Base-by-base conservation (phyloP, 139 green algal genomes). In the Micractinium conductrix region DNA sequence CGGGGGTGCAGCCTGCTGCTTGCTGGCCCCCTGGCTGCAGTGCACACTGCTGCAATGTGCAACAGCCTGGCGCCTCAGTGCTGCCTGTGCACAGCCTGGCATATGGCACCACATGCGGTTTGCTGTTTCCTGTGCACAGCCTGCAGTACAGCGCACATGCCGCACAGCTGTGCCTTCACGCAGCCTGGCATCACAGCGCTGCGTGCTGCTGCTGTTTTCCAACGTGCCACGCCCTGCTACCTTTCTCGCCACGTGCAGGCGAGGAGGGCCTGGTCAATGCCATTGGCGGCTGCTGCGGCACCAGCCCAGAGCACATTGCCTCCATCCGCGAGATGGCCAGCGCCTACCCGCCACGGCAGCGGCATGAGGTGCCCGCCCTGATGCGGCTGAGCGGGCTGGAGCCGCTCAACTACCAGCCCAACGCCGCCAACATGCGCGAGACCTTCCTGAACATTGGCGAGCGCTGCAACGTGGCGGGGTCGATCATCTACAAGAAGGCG, bases 391-490 rank as follows among this genome's bases (percentile, higher is more conserved):
- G 91, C 69, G 97, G 97, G 19, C 92, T 99, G 48, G 97, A 99
- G 94, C 95, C 97, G 0, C 91, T 99, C 5, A 98, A 96, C 90
- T 99, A 99, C 88, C 60, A 88, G 42, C 97, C 96, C 21, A 80
- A 97, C 70, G 16, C 83, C 0, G 84, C 81, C 58, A 92, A 95
- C 90, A 93, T 95, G 91, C 92, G 96, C n/a, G 76, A 85, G 44
- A 98, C 93, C 24, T 99, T 99, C 91, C 89, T 99, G 37, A 98
- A 95, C 85, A 90, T 99, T 67, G 97, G 97, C 50, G 97, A 99
- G 93, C 93, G 97, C 43, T 99, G 97, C 95, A 99, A 99, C 87
- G 96, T 99, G 74, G 97, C 97, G 2, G 97, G 97, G 35, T 97
- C 93, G 60, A 95, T 88, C 37, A 90, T 98, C 53, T 99, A 96